Percentiles rank a stretch among this genome's conserved stretches.
Conservation (phyloP, 495 filamentous ascomycete genomes). For the Astrothelium subdiscretum region DNA sequence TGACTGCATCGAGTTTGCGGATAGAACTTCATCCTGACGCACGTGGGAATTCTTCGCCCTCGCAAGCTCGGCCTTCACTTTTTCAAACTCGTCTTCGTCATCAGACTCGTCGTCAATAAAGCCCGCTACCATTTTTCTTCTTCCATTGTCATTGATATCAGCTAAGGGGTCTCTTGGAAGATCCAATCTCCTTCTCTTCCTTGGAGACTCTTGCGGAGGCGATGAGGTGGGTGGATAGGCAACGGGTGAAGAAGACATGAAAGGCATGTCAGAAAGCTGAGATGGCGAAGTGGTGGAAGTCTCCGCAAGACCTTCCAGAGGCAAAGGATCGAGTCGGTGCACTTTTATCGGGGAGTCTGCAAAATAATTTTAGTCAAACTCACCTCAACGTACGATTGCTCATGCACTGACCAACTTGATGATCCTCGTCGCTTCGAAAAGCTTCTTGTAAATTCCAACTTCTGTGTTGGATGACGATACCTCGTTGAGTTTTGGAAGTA, state of each 20-base stretch:
- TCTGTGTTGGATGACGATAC: constrained; percentile 54
- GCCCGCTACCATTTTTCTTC: constrained; percentile 3
- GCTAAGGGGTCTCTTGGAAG: constrained; percentile 15
- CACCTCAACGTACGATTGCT: too few species aligned
- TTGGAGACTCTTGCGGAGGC: constrained; percentile 28
- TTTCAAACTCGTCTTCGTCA: constrained; percentile 19
- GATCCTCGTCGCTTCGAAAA: constrained; percentile 52
- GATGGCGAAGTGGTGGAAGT: constrained; percentile 18
- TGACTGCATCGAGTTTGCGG: background rate
- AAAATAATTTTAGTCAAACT: too few species aligned
- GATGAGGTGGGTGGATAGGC: constrained; percentile 46
- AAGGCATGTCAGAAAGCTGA: constrained; percentile 43
- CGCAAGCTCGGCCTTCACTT: constrained; percentile 8
- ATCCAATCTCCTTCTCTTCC: constrained; percentile 19
- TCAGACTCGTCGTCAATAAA: constrained; percentile 23
- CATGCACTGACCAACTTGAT: constrained; percentile 30
- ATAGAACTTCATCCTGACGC: background rate
- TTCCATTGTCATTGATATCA: constrained; percentile 14
- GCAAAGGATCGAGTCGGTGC: too few species aligned
- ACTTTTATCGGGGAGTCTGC: too few species aligned
- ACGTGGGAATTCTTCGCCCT: constrained; percentile 8
- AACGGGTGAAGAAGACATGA: constrained; percentile 53
- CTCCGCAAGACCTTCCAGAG: too few species aligned
- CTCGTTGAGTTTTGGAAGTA: constrained; percentile 35
- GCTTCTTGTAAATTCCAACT: constrained; percentile 45